Base-by-base conservation (phyloP, 495 filamentous ascomycete species). In the Astrocystis sublimbata region DNA sequence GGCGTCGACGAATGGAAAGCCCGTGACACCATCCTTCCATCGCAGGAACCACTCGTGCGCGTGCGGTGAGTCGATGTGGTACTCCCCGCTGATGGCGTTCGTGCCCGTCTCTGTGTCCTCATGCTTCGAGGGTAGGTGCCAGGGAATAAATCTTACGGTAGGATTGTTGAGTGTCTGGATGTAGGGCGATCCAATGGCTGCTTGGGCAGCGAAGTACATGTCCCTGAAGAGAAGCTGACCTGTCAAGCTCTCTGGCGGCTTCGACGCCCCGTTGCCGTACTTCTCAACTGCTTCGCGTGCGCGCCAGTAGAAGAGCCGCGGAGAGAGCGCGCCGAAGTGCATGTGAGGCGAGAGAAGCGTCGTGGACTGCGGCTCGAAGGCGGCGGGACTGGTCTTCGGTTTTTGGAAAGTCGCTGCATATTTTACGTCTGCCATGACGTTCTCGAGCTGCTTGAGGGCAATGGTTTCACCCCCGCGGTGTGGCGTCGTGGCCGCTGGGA, bases 141-240 rank as follows among this genome's bases (percentile, higher is more conserved):
- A 91, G 50, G 87, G 86, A 8, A 91, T 80, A 70, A 90, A 89
- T 24, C 86, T 77, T 42, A 81, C 86, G 60, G 84, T 71, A 3
- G 73, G 64, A 63, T 91, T 91, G 23, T 81, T 80, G 33, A 80
- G 65, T 3, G 84, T 87, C 55, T 84, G 84, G 4, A 30, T 75
- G 63, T 86, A 90, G 0, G 73, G 57, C 49, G 79, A 76, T 3
- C 88, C 88, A 2, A 90, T 73, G 0, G 79, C 76, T 2, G 87
- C 85, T 68, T 91, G 88, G 0, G 88, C 88, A 33, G 77, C 88
- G 60, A 91, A 89, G 73, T 89, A 91, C 88, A 90, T 91, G 59
- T 91, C 88, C 0, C 88, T 78, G 68, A 91, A 91, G 0, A 89
- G 77, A 2, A 90, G 73, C 65, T 91, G 88, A 13, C 88, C 88